A percentile compares a stretch with the other conserved stretches of the same genome.
Conservation (phyloP, 1,284 basidiomycete species). For the Ustilago curta region DNA sequence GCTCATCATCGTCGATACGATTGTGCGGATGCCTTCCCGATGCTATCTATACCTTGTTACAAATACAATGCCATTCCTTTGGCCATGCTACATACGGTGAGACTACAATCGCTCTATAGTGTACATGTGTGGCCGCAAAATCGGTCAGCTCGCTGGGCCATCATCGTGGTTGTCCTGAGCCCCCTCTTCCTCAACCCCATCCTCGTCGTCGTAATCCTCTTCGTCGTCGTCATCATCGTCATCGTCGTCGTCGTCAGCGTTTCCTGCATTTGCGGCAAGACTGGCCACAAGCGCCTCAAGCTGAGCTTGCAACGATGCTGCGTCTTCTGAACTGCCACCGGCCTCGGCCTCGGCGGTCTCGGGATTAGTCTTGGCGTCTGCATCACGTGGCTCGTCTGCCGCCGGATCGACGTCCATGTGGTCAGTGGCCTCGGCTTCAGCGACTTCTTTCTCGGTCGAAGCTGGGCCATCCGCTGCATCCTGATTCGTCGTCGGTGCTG, state of each 20-base stretch:
- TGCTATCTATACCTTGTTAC: conserved; percentile 8
- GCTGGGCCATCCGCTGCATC: neutral
- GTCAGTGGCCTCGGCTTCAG: conserved; percentile 1
- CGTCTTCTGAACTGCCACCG: conserved; percentile 13
- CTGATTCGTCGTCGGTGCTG: neutral
- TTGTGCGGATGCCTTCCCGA: neutral
- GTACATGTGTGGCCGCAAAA: no score
- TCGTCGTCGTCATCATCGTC: conserved; percentile 41
- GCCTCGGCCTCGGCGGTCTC: conserved; percentile 1
- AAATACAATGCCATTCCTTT: conserved; percentile 27
- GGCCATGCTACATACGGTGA: conserved; percentile 20
- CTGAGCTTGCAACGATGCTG: conserved; percentile 51
- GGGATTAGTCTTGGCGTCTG: neutral
- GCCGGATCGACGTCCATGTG: conserved; percentile 29
- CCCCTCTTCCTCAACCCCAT: conserved; percentile 9
- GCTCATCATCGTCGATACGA: neutral
- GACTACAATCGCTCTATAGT: neutral
- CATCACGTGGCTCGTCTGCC: conserved; percentile 6
- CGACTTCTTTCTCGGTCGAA: conserved; percentile 2
- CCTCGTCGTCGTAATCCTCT: conserved; percentile 7
- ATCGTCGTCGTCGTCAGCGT: conserved; percentile 34
- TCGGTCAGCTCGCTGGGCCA: neutral
- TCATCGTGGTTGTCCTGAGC: neutral
- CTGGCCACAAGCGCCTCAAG: conserved; percentile 58
- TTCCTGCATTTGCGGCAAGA: conserved; percentile 47